Evolutionary conservation across 1,284 basidiomycete species (phyloP).

Genomic region (Fomitopsis palustris): DNA sequence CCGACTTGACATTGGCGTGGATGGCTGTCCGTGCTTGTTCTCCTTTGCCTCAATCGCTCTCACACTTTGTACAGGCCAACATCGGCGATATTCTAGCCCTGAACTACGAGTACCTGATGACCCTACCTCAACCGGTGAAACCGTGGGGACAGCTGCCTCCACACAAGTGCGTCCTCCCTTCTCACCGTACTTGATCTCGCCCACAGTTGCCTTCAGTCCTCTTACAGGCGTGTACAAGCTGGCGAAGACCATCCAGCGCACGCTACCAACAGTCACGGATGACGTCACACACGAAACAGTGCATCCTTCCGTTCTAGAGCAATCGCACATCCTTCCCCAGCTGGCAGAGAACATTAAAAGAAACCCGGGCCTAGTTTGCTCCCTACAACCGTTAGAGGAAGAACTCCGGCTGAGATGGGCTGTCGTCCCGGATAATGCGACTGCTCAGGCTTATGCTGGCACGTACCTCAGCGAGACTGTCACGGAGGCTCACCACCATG

Average conservation of each 20-base stretch:
- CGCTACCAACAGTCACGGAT: conserved; percentile 41
- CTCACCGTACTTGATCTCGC: not conserved
- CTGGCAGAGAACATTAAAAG: conserved; percentile 34
- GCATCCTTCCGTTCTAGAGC: conserved; percentile 56
- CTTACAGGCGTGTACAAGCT: conserved; percentile 49
- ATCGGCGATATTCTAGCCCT: conserved; percentile 51
- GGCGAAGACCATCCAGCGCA: conserved; percentile 40
- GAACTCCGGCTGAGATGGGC: conserved; percentile 44
- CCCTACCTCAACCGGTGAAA: conserved; percentile 48
- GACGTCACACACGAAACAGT: conserved; percentile 54
- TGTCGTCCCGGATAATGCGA: not conserved
- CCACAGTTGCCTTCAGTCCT: conserved; percentile 35
- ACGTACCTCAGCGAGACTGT: not conserved
- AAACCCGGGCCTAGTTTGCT: conserved; percentile 41
- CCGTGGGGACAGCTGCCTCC: conserved; percentile 58
- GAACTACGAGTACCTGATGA: conserved; percentile 49
- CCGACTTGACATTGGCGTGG: conserved; percentile 63
- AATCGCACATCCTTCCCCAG: conserved; percentile 32
- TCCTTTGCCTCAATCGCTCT: conserved; percentile 8
- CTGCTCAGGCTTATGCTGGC: not conserved
- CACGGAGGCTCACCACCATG: not conserved
- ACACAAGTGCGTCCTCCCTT: conserved; percentile 46
- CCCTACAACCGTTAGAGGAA: conserved; percentile 50
- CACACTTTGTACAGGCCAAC: conserved; percentile 41
- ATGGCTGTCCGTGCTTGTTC: conserved; percentile 47